Conservation (phyloP, 1,284 basidiomycete species). For the Sporisorium exsertum region DNA sequence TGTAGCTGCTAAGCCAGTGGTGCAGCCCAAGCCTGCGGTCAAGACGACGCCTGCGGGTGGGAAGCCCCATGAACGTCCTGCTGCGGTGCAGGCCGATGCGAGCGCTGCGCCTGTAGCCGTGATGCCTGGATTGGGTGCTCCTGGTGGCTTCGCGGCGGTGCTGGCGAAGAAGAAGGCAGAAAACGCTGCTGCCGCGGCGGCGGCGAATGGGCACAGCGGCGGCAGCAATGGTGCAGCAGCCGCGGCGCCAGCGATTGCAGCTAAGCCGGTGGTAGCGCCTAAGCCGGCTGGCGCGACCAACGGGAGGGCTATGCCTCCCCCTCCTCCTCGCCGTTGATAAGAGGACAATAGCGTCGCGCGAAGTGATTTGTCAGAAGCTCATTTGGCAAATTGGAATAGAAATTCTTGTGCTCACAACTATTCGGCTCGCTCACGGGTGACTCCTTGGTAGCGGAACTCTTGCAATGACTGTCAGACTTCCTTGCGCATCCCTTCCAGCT, state of each 20-base stretch:
- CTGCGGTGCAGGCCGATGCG: constrained; percentile 61
- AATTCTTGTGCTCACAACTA: neutral
- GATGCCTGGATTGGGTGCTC: constrained; percentile 70
- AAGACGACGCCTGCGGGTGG: constrained; percentile 62
- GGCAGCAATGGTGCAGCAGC: constrained; percentile 4
- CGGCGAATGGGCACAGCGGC: constrained; percentile 19
- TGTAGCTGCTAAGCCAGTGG: constrained; percentile 60
- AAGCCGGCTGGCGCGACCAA: constrained; percentile 44
- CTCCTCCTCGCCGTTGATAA: constrained; percentile 42
- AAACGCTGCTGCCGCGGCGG: constrained; percentile 52
- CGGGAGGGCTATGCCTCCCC: constrained; percentile 52
- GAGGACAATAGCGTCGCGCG: too few species aligned
- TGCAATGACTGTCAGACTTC: too few species aligned
- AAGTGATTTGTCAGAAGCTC: too few species aligned
- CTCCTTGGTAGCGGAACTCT: too few species aligned
- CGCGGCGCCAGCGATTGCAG: constrained; percentile 19
- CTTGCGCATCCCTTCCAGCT: too few species aligned
- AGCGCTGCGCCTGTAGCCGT: constrained; percentile 70
- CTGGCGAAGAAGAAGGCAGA: constrained; percentile 70
- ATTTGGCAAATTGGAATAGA: too few species aligned
- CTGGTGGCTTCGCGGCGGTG: constrained; percentile 70
- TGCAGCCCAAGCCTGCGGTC: constrained; percentile 71
- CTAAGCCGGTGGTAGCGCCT: constrained; percentile 45
- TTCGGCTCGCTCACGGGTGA: too few species aligned
- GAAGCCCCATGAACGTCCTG: constrained; percentile 69